Percentiles rank a stretch among this genome's conserved stretches.
Evolutionary conservation across 768 basidiomycete genomes (phyloP).

Genomic region (Epithele typhae): DNA sequence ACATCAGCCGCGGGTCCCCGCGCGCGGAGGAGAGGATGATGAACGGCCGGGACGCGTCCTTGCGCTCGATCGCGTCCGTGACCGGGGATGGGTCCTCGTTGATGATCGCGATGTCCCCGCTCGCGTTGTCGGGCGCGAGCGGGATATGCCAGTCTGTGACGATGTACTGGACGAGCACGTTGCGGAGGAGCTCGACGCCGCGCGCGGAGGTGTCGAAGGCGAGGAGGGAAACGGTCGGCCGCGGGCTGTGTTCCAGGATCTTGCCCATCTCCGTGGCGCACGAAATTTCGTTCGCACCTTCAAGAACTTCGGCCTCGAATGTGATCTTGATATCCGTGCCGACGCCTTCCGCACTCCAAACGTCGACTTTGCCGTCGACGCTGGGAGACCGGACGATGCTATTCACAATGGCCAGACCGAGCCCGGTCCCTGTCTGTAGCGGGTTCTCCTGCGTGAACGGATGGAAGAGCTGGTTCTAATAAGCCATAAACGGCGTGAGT

Average conservation of each 20-base stretch:
- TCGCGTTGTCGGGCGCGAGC: slow-evolving; percentile 34
- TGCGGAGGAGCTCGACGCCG: slow-evolving; percentile 64
- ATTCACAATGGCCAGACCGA: slow-evolving; percentile 93
- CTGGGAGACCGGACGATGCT: slow-evolving; percentile 84
- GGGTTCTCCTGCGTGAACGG: slow-evolving; percentile 98
- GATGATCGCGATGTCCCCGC: slow-evolving; percentile 71
- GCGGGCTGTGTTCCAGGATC: slow-evolving; percentile 23
- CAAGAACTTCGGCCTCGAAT: slow-evolving; percentile 65
- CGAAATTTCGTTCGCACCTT: slow-evolving; percentile 30
- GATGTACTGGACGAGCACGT: slow-evolving; percentile 62
- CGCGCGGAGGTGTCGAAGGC: slow-evolving; percentile 65
- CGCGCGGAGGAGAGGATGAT: slow-evolving; percentile 72
- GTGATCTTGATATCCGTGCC: slow-evolving; percentile 91
- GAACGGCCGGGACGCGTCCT: slow-evolving; percentile 60
- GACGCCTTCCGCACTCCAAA: slow-evolving; percentile 84
- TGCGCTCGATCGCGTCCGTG: slow-evolving; percentile 48
- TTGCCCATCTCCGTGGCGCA: slow-evolving; percentile 23
- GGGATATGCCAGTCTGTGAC: slow-evolving; percentile 75
- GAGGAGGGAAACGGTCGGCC: slow-evolving; percentile 59
- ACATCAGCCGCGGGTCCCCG: slow-evolving; percentile 58
- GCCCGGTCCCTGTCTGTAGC: slow-evolving; percentile 85
- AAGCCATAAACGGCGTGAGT: too few relatives aligned
- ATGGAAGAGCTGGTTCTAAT: slow-evolving; percentile 91
- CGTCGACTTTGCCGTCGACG: slow-evolving; percentile 88
- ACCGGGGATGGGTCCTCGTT: slow-evolving; percentile 73